Conservation (phyloP, 2,329 filamentous ascomycete genomes). For the Sporothrix sp. region DNA sequence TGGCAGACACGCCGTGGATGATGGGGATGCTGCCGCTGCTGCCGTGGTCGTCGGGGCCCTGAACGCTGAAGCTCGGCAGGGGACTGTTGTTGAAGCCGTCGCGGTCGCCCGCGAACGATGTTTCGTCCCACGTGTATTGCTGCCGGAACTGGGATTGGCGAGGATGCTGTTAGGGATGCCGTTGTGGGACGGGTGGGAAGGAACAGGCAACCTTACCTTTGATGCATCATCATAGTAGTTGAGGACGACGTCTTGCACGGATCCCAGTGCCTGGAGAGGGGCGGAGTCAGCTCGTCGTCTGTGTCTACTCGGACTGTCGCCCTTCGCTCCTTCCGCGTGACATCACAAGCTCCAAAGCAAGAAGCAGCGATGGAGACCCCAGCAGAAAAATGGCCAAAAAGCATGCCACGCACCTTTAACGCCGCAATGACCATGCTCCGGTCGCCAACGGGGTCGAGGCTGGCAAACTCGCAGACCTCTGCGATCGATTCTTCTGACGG, state of each 20-base stretch:
- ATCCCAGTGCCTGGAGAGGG: slow-evolving; percentile 31
- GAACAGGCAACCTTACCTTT: slow-evolving; percentile 24
- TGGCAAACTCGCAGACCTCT: slow-evolving; percentile 34
- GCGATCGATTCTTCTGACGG: slow-evolving; percentile 28
- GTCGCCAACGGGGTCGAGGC: slow-evolving; percentile 28
- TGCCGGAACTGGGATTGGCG: slow-evolving; percentile 30
- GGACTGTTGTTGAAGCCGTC: slow-evolving; percentile 30
- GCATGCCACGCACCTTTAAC: slow-evolving; percentile 25
- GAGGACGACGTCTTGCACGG: slow-evolving; percentile 38
- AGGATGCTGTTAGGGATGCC: neutral
- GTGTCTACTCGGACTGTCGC: neutral
- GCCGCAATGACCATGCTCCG: slow-evolving; percentile 32
- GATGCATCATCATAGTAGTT: slow-evolving; percentile 43
- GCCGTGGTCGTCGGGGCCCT: slow-evolving; percentile 37
- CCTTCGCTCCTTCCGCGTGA: neutral
- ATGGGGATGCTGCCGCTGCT: slow-evolving; percentile 16
- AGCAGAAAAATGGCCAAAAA: too few species aligned
- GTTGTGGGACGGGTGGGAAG: neutral
- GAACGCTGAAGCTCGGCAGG: slow-evolving; percentile 44
- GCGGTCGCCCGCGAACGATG: slow-evolving; percentile 40
- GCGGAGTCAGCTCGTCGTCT: neutral
- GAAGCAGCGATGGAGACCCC: neutral
- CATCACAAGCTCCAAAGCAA: neutral
- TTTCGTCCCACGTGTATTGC: slow-evolving; percentile 48
- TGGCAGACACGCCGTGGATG: slow-evolving; percentile 35